Percentiles rank a stretch among this genome's conserved stretches.
Conservation (phyloP, 2,329 filamentous ascomycete genomes). For the Catunica adiposa region DNA sequence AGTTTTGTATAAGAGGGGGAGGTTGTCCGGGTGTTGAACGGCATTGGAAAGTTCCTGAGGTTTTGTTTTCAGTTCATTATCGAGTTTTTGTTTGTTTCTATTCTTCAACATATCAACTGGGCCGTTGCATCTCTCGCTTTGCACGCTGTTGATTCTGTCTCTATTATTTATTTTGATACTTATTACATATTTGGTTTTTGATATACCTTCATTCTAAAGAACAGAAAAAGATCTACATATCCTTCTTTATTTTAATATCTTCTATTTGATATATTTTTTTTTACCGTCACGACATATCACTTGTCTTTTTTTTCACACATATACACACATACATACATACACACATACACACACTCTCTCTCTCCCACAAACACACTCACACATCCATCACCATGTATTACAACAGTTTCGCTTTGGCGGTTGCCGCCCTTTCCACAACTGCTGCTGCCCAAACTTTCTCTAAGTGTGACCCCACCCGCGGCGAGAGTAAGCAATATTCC, state of each 20-base stretch:
- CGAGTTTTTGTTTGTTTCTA: not conserved
- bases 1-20: not conserved
- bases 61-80: not conserved
- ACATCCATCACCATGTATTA: constrained; percentile 19
- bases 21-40: not conserved
- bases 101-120: not conserved
- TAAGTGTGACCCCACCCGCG: constrained; percentile 31
- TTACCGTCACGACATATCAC: not conserved
- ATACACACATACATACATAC: not conserved
- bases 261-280: not conserved
- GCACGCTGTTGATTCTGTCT: not conserved
- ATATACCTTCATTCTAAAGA: not conserved
- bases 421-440: constrained; percentile 28
- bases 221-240: not conserved
- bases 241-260: not conserved
- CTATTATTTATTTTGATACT: no score
- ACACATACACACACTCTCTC: not conserved
- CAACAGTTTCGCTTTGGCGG: constrained; percentile 27
- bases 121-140: not conserved
- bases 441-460: constrained; percentile 40
- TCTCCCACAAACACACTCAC: not conserved
- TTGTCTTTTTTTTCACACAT: not conserved
- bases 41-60: not conserved
- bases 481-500: constrained; percentile 14
- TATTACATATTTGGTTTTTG: not conserved